A percentile compares a stretch with the other conserved stretches of the same genome.
Conservation (phyloP, 129 eudicot species). For the Flaveria trinervia region DNA sequence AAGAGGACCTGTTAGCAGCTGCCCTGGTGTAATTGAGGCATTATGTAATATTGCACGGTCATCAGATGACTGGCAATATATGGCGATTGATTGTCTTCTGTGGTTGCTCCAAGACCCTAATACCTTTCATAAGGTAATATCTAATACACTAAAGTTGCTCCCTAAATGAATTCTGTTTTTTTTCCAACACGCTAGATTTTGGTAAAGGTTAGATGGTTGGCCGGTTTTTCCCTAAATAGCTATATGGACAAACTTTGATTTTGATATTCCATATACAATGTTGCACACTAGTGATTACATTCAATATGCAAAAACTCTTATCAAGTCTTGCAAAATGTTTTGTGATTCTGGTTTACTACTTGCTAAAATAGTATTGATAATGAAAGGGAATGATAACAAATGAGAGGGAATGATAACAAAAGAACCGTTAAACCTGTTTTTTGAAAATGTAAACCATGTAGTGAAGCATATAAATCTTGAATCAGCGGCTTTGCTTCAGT, state of each 20-base stretch:
- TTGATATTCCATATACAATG: neutral
- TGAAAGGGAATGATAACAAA: neutral
- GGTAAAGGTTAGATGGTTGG: neutral
- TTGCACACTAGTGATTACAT: neutral
- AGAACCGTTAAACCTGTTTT: too few relatives aligned
- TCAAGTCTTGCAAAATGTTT: neutral
- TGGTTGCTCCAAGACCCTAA: slow-evolving; percentile 95
- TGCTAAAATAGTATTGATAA: neutral
- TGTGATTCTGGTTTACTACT: neutral
- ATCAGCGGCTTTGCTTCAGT: too few relatives aligned
- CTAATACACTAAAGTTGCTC: neutral
- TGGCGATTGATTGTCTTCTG: slow-evolving; percentile 96
- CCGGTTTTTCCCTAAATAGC: neutral
- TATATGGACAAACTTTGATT: neutral
- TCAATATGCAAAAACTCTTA: neutral
- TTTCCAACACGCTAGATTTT: slow-evolving; percentile 1
- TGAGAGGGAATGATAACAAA: neutral
- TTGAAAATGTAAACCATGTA: too few relatives aligned
- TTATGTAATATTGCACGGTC: slow-evolving; percentile 92
- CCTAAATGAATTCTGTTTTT: neutral
- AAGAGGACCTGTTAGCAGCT: slow-evolving; percentile 88
- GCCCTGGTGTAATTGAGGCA: slow-evolving; percentile 80
- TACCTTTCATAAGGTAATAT: slow-evolving; percentile 81
- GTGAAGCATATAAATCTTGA: too few relatives aligned
- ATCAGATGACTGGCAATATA: slow-evolving; percentile 97